Percentiles rank a stretch among this genome's conserved stretches.
Evolutionary conservation across 163 green algal genomes (phyloP).

Genomic region (Scenedesmus sp.): DNA sequence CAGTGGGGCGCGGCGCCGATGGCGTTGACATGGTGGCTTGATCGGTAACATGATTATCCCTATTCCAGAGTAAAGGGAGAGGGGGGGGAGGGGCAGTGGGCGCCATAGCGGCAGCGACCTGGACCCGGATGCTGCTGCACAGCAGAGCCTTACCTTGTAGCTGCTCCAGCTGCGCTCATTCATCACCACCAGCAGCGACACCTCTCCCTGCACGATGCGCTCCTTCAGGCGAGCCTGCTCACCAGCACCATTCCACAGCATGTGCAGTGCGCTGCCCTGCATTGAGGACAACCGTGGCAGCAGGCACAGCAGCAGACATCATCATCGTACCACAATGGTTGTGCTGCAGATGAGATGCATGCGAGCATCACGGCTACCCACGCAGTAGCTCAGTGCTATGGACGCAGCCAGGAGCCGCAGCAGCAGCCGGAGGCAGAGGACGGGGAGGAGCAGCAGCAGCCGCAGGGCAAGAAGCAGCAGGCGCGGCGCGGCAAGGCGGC

Average conservation of each 20-base stretch:
- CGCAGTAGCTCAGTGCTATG: no score
- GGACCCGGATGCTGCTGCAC: neutral
- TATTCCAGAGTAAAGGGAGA: no score
- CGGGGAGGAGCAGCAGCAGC: neutral
- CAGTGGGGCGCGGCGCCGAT: no score
- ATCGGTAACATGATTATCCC: no score
- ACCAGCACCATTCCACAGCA: neutral
- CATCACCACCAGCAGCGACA: conserved; percentile 20
- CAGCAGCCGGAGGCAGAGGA: neutral
- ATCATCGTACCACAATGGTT: neutral
- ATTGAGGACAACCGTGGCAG: neutral
- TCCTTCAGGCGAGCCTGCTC: neutral
- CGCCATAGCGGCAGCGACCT: no score
- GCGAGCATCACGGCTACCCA: no score
- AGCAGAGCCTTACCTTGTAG: neutral
- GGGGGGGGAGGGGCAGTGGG: no score
- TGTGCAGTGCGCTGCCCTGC: neutral
- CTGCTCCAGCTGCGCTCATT: neutral
- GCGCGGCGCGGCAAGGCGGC: neutral
- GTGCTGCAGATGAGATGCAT: neutral
- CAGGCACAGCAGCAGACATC: neutral
- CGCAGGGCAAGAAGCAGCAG: neutral
- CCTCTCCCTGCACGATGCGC: neutral
- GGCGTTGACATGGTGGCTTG: no score
- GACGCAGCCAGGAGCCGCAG: neutral